These are phyloP conservation scores for Stramenopiles sp. DNA, from an alignment of 352 stramenopile genomes.

Conservation along the genomic window DNA sequence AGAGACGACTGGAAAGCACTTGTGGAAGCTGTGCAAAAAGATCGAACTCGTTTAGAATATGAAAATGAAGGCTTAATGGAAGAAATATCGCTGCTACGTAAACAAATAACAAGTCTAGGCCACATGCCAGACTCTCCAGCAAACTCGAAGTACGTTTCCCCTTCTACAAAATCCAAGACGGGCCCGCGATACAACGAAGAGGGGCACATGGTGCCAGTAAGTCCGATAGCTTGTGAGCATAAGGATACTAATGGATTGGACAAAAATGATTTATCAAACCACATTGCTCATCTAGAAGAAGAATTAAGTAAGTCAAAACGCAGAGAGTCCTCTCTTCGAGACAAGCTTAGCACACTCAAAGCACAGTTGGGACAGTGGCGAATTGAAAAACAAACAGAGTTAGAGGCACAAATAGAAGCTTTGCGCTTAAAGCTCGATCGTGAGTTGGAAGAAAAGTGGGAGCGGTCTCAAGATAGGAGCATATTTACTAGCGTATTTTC, in stretches of 20 bases:
- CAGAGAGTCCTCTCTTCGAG: background rate
- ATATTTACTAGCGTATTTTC: background rate
- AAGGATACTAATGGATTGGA: too few species aligned
- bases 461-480: background rate
- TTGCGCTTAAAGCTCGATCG: background rate
- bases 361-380: background rate
- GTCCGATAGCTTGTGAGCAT: too few species aligned
- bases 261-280: background rate
- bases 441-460: background rate
- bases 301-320: background rate
- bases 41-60: background rate
- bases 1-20: background rate
- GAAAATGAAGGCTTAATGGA: background rate
- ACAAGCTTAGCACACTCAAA: background rate
- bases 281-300: background rate
- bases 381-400: background rate
- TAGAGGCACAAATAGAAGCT: background rate
- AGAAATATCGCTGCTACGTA: background rate
- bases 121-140: background rate
- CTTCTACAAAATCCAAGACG: background rate
- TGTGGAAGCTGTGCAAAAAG: background rate
- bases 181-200: background rate
- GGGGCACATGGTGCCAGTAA: too few species aligned
- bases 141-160: background rate
- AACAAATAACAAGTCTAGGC: background rate